Base-by-base conservation (phyloP, 495 filamentous ascomycete genomes). In the Xylaria longipes region DNA sequence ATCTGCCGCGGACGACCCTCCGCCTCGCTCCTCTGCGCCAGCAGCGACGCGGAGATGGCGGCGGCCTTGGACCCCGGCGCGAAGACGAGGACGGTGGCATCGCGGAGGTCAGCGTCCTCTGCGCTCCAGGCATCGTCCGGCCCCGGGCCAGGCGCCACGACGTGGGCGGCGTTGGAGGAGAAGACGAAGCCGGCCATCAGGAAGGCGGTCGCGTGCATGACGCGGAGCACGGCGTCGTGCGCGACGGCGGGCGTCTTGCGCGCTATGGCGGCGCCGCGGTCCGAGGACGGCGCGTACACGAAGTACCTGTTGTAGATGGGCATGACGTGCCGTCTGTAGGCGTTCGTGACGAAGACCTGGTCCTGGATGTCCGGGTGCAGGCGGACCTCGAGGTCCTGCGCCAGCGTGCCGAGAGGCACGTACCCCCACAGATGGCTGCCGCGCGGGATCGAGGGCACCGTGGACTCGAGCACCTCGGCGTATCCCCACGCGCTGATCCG, bases 401-500 rank as follows among this genome's bases (percentile, higher is more conserved):
- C 74, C 6, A 79, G 54, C 1, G 80, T 82, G 61, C 81, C 82
- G 69, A 84, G 80, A 33, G 83, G 83, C 45, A 82, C 75, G 73
- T 82, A 85, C 6, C 82, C 82, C 27, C 35, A 84, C 0, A 84
- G 48, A 20, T 74, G 68, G 48, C 79, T 81, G 4, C 81, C 83
- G 25, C 73, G 69, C 5, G 74, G 67, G 12, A 84, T 74, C 22
- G 62, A 70, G 41, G 71, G 54, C 35, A 81, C 79, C 0, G 78
- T 88, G 65, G 81, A 85, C 39, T 88, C 86, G 33, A 84, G 70
- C 5, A 90, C 83, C 12, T 80, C 78, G 11, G 81, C 85, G 74
- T 84, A 89, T 0, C 89, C 88, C 88, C 89, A 90, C 20, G 83
- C 84, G 33, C 85, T 84, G 33, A 86, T 84, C 57, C 88, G 85